Evolutionary conservation across 2,329 filamentous ascomycete genomes (phyloP).

Genomic region (Cryphonectria parasitica): DNA sequence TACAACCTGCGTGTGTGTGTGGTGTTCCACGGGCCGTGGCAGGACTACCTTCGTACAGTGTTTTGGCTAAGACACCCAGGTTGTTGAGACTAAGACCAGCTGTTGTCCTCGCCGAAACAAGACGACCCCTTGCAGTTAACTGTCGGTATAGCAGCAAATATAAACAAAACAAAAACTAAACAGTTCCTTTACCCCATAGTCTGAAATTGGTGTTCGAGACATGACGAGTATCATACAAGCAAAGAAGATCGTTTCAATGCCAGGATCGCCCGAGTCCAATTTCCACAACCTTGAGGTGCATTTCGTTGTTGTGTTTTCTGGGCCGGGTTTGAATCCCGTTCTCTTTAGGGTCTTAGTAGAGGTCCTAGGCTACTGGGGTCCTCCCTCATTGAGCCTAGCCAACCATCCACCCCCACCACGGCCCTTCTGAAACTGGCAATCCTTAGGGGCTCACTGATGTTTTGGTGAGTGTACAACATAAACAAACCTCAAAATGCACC

Average conservation of each 20-base stretch:
- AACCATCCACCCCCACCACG: not conserved
- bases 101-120: too few relatives aligned
- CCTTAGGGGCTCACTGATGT: not conserved
- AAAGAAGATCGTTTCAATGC: not conserved
- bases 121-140: too few relatives aligned
- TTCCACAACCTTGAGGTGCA: not conserved
- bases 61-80: too few relatives aligned
- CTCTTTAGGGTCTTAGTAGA: not conserved
- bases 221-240: not conserved
- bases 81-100: too few relatives aligned
- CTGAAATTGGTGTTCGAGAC: not conserved
- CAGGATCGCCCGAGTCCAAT: not conserved
- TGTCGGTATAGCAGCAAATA: too few relatives aligned
- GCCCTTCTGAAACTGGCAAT: not conserved
- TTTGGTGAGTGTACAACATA: too few relatives aligned
- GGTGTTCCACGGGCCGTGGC: too few relatives aligned
- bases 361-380: not conserved
- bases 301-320: too few relatives aligned
- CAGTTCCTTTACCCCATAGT: too few relatives aligned
- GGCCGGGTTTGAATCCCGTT: too few relatives aligned
- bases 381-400: not conserved
- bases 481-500: not conserved
- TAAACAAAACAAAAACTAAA: not conserved
- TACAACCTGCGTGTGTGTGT: too few relatives aligned
- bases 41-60: too few relatives aligned